A percentile compares a stretch with the other conserved stretches of the same genome.
Conservation (phyloP, 208 protist genomes). For the Leishmania gerbilli region DNA sequence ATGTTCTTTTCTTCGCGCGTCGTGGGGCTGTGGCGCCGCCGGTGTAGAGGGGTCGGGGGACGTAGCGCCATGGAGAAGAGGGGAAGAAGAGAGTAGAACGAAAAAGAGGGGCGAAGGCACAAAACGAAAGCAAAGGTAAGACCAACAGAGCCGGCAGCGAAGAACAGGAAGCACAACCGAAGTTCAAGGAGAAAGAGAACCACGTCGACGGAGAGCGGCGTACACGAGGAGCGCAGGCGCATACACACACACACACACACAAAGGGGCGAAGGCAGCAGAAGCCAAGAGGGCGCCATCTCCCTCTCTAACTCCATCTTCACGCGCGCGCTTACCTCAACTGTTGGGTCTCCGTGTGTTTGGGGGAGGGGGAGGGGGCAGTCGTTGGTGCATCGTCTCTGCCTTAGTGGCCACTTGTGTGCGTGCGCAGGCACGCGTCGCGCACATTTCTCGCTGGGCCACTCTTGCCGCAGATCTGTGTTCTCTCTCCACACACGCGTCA, state of each 20-base stretch:
- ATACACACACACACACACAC: neutral
- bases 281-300: neutral
- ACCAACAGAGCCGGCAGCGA: neutral
- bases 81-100: constrained; percentile 6
- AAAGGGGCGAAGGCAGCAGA: neutral
- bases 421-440: neutral
- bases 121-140: constrained; percentile 7
- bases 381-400: neutral
- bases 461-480: neutral
- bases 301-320: neutral
- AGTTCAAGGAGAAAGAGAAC: constrained; percentile 1
- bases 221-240: neutral
- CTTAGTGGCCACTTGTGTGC: neutral
- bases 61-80: neutral
- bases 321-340: neutral
- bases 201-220: neutral
- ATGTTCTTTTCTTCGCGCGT: constrained; percentile 16
- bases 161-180: constrained; percentile 5
- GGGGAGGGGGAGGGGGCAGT: neutral
- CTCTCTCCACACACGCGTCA: neutral
- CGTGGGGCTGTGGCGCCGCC: neutral
- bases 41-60: neutral
- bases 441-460: neutral
- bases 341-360: neutral
- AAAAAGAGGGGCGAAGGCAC: constrained; percentile 12